Evolutionary conservation across 768 basidiomycete species (phyloP), one percentile per base, ranked within the genome.

Genomic region (Lactifluus echinatus): DNA sequence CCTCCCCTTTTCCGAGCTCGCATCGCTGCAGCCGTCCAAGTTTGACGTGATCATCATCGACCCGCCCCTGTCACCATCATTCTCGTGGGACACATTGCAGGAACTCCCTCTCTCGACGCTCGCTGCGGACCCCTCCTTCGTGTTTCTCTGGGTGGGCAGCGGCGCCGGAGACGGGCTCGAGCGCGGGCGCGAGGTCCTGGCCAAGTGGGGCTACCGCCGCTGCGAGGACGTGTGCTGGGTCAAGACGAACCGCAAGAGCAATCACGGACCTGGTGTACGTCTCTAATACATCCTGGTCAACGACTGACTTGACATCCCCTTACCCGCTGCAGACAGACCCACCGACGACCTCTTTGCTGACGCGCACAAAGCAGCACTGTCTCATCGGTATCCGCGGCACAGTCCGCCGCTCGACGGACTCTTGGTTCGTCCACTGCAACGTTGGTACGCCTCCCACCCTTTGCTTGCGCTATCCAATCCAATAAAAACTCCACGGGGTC

Each of bases 161-260:
- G 93, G 93, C 2, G 87, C 88, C 6, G 84, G 86, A 3, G 91
- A 90, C 48, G 96, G 93, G 0, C 76, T 99, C 28, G 96, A 99
- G 68, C 78, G 86, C 33, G 96, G 96, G 0, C 74, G 94, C 33
- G 95, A 97, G 69, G 75, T 94, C 26, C 78, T 99, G 37, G 88
- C 85, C 1, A 87, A 83, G 70, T 99, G 95, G 94, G 96, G 95
- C 3, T 95, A 93, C 67, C 75, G 93, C 42, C 73, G 96, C 50
- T 96, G 93, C 65, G 96, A 99, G 66, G 96, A 99, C 67, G 89
- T 99, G n/a, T 90, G 96, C 4, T 98, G 93, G 94, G 87, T 96
- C 55, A 93, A 92, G 74, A 94, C 92, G 45, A 99, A 97, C 68
- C 79, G 78, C 57, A 76, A 71, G 21, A 77, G 73, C 23, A 87